Evolutionary conservation across 2,329 filamentous ascomycete genomes (phyloP), one percentile per base, ranked within the genome.

Genomic region (Talaromyces sp.): DNA sequence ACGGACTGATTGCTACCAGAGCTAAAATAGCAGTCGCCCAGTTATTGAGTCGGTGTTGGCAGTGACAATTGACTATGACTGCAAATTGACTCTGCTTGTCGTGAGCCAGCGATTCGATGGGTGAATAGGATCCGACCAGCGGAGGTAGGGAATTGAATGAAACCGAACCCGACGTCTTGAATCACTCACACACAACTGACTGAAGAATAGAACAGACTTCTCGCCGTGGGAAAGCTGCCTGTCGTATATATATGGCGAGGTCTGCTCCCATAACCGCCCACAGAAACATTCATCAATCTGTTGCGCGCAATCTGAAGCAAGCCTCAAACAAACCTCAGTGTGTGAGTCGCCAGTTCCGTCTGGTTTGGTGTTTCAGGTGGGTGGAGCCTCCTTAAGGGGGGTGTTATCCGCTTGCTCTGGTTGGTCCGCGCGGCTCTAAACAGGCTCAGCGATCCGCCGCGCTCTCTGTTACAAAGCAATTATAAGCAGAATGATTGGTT

Each of bases 271-370:
- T 37, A 67, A 52, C 64, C 60, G 60, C 60, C 60, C 50, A 60
- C 52, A 49, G 49, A 47, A 57, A 47, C 31, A 39, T 56, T 7
- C 31, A 19, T 54, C 35, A 37, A 16, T 54, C 54, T 62, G 8
- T 52, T 45, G 66, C 64, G 68, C 66, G 62, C 66, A n/a, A 64
- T 63, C 62, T 69, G 66, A 66, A 62, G 60, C 68, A 68, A 63
- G 60, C 61, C 49, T 49, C 63, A 58, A 60, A 62, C 27, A 56
- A 27, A 39, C 27, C 43, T 63, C 60, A 56, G 43, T 63, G 19
- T 65, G 22, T 61, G 60, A 62, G 60, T 63, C 63, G 66, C 39
- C 57, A 61, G 43, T 60, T n/a, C 39, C n/a, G 19, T 24, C 45
- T 37, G 52, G 31, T 19, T 47, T 39, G 50, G 41, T 58, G 60